Evolutionary conservation across 2,329 filamentous ascomycete genomes (phyloP).

Genomic region (Paecilomyces sp.): DNA sequence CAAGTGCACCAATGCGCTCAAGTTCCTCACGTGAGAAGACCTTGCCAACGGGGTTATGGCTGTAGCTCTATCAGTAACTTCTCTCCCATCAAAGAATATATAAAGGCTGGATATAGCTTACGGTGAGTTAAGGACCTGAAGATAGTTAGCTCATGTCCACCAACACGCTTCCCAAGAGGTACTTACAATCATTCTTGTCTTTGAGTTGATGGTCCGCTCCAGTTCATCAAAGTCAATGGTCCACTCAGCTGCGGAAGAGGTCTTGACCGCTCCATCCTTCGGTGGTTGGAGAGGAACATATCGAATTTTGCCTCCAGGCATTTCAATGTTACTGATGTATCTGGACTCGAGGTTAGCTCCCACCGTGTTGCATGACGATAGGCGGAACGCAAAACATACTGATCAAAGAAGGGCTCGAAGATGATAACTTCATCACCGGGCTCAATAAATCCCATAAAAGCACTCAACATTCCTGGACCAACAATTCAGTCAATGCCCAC

Average conservation of each 20-base stretch:
- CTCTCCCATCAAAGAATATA: neutral
- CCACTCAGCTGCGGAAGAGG: slow-evolving; percentile 84
- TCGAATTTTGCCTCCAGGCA: slow-evolving; percentile 90
- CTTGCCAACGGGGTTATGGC: slow-evolving; percentile 93
- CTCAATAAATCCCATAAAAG: slow-evolving; percentile 97
- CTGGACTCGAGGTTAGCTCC: slow-evolving; percentile 24
- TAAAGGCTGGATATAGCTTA: slow-evolving; percentile 18
- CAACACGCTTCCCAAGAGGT: slow-evolving; percentile 38
- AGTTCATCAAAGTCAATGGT: slow-evolving; percentile 76
- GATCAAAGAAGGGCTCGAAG: slow-evolving; percentile 98
- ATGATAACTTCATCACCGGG: slow-evolving; percentile 92
- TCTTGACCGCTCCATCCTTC: slow-evolving; percentile 66
- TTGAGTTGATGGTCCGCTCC: slow-evolving; percentile 70
- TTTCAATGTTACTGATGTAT: slow-evolving; percentile 97
- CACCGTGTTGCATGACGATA: neutral
- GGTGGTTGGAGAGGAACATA: slow-evolving; percentile 95
- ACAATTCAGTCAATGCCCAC: slow-evolving; percentile 1
- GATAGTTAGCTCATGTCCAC: slow-evolving; percentile 6
- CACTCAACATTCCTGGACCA: slow-evolving; percentile 71
- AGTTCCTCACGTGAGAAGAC: slow-evolving; percentile 83
- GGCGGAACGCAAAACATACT: slow-evolving; percentile 54
- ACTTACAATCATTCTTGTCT: slow-evolving; percentile 89
- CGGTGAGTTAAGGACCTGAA: slow-evolving; percentile 44
- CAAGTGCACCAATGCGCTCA: slow-evolving; percentile 75
- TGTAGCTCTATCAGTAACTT: slow-evolving; percentile 8